A percentile compares a stretch with the other conserved stretches of the same genome.
Evolutionary conservation across 441 rosid genomes (phyloP).

Genomic region (Adansonia madagascariensis): DNA sequence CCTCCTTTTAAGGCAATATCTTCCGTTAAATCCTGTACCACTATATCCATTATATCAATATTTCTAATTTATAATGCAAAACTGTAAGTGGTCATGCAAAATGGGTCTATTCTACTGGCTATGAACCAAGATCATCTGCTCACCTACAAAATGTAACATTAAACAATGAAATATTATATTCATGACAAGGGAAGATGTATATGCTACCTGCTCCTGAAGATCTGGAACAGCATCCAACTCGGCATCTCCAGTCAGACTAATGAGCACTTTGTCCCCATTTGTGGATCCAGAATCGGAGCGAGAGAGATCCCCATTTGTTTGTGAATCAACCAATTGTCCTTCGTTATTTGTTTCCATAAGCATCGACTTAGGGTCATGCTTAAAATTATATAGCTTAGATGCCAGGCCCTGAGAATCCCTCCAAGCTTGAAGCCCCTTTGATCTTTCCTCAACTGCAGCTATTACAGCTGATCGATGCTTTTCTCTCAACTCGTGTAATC

Average conservation of each 20-base stretch:
- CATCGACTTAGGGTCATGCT: slow-evolving; percentile 74
- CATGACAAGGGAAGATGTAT: slow-evolving; percentile 7
- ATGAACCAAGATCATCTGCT: neutral
- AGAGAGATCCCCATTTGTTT: slow-evolving; percentile 65
- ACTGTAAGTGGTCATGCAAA: slow-evolving; percentile 13
- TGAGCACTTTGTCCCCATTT: slow-evolving; percentile 72
- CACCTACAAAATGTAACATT: slow-evolving; percentile 4
- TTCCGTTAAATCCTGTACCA: neutral
- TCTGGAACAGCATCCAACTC: slow-evolving; percentile 82
- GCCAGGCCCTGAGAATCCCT: slow-evolving; percentile 88
- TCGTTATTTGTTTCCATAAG: slow-evolving; percentile 57
- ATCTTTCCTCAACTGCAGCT: slow-evolving; percentile 83
- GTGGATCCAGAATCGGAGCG: slow-evolving; percentile 75
- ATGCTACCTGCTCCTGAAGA: slow-evolving; percentile 85
- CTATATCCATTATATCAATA: slow-evolving; percentile 3
- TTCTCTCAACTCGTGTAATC: slow-evolving; percentile 79
- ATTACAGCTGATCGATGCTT: slow-evolving; percentile 89
- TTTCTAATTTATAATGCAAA: slow-evolving; percentile 1
- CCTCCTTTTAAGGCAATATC: neutral
- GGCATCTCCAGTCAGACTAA: slow-evolving; percentile 68
- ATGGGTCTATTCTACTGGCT: slow-evolving; percentile 1
- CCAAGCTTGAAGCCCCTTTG: slow-evolving; percentile 90
- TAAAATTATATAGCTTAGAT: slow-evolving; percentile 85
- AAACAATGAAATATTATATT: slow-evolving; percentile 15
- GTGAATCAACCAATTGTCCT: slow-evolving; percentile 34